phyloP scores from a whole-genome alignment of 2,329 filamentous ascomycete species.

The Beauveria sp. region DNA sequence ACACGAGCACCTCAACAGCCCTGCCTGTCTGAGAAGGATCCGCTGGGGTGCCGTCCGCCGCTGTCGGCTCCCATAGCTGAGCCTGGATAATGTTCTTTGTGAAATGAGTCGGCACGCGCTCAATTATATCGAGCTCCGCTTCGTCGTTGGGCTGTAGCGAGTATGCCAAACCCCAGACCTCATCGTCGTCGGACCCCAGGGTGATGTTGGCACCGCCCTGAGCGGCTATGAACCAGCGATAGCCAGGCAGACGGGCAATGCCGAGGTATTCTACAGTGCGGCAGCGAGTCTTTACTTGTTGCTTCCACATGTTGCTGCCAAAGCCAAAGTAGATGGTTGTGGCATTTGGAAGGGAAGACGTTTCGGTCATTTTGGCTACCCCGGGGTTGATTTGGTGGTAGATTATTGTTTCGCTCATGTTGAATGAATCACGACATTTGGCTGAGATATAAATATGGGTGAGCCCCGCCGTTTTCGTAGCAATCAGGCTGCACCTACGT shows the following conservation, averaged over 20 bases:
- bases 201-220: constrained; percentile 1
- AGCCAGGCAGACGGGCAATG: background rate
- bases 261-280: background rate
- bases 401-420: background rate
- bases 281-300: constrained; percentile 3
- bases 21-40: background rate
- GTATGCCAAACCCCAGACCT: constrained; percentile 3
- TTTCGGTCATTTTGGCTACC: background rate
- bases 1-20: background rate
- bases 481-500: background rate
- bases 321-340: background rate
- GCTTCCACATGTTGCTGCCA: constrained; percentile 4
- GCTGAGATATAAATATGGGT: background rate
- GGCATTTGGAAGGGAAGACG: background rate
- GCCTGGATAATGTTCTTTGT: background rate
- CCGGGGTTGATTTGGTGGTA: background rate
- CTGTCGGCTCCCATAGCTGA: background rate
- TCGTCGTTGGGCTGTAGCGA: background rate
- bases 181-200: background rate
- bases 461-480: background rate
- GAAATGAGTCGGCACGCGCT: background rate
- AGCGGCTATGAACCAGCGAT: constrained; percentile 3
- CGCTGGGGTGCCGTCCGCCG: background rate
- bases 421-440: background rate
- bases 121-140: background rate